Evolutionary conservation across 208 protist species (phyloP).

Genomic region (Naegleria gruberi): DNA sequence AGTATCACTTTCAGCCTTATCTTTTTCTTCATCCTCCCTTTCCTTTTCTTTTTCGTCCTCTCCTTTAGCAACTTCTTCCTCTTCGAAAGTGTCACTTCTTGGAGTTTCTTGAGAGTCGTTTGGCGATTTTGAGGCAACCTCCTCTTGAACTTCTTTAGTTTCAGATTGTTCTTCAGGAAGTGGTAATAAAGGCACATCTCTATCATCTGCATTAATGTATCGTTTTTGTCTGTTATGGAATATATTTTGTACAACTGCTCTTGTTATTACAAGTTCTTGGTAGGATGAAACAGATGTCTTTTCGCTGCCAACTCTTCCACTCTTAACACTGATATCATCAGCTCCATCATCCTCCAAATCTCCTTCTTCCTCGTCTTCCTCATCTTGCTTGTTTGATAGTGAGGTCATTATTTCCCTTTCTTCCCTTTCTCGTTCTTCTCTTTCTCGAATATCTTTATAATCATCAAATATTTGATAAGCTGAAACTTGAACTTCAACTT

Average conservation of each 20-base stretch:
- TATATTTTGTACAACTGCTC: background rate
- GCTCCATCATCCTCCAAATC: background rate
- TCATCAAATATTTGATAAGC: conserved; percentile 13
- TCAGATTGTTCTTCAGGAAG: background rate
- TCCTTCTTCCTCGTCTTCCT: conserved; percentile 1
- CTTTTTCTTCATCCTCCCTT: background rate
- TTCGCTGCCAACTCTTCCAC: background rate
- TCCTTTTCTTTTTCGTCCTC: background rate
- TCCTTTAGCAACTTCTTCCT: background rate
- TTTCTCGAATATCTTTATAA: background rate
- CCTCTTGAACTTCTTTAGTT: background rate
- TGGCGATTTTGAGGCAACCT: too few species aligned
- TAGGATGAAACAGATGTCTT: background rate
- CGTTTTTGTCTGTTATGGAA: background rate
- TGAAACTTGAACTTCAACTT: background rate
- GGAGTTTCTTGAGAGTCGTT: background rate
- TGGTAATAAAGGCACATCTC: too few species aligned
- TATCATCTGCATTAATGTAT: background rate
- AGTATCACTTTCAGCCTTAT: background rate
- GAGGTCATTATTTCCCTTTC: background rate
- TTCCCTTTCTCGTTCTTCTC: conserved; percentile 8
- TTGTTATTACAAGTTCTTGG: background rate
- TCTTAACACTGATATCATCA: background rate
- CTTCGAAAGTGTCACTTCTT: background rate
- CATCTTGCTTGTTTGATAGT: background rate